A percentile compares a stretch with the other conserved stretches of the same genome.
Conservation (phyloP, 345 rosid genomes). For the Gynandropsis gynandra region DNA sequence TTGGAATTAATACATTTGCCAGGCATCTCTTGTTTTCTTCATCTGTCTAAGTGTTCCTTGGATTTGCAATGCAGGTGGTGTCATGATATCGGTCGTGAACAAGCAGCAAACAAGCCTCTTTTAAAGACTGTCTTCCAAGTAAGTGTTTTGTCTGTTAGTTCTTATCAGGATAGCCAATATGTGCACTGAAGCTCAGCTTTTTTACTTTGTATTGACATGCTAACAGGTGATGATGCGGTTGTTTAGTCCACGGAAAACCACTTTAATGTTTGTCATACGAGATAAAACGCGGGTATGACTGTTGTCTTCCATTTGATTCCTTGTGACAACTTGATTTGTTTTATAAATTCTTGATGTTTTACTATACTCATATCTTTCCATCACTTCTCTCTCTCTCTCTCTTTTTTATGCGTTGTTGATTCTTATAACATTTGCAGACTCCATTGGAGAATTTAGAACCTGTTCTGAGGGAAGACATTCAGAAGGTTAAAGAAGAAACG, state of each 20-base stretch:
- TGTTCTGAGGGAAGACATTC: slow-evolving; percentile 90
- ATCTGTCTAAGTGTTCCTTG: slow-evolving; percentile 14
- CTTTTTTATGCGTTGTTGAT: slow-evolving; percentile 13
- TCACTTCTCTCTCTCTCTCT: neutral
- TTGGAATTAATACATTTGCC: slow-evolving; percentile 1
- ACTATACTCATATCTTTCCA: neutral
- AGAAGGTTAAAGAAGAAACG: slow-evolving; percentile 49
- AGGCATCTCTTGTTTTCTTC: slow-evolving; percentile 3
- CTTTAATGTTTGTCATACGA: slow-evolving; percentile 95
- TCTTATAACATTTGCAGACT: slow-evolving; percentile 49
- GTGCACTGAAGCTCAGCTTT: slow-evolving; percentile 11
- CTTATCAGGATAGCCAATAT: slow-evolving; percentile 13
- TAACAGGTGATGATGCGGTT: slow-evolving; percentile 96
- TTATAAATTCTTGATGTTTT: slow-evolving; percentile 3
- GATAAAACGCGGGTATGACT: slow-evolving; percentile 87
- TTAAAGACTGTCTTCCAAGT: slow-evolving; percentile 99
- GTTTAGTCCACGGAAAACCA: slow-evolving; percentile 98
- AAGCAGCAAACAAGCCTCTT: slow-evolving; percentile 99
- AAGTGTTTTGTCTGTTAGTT: slow-evolving; percentile 12
- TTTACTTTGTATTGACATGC: slow-evolving; percentile 19
- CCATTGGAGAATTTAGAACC: slow-evolving; percentile 95
- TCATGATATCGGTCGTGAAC: slow-evolving; percentile 99
- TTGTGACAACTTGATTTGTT: neutral
- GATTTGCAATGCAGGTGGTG: slow-evolving; percentile 75
- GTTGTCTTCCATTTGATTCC: slow-evolving; percentile 1